Evolutionary conservation across 2,329 filamentous ascomycete genomes (phyloP).

Genomic region (Microsporum canis): DNA sequence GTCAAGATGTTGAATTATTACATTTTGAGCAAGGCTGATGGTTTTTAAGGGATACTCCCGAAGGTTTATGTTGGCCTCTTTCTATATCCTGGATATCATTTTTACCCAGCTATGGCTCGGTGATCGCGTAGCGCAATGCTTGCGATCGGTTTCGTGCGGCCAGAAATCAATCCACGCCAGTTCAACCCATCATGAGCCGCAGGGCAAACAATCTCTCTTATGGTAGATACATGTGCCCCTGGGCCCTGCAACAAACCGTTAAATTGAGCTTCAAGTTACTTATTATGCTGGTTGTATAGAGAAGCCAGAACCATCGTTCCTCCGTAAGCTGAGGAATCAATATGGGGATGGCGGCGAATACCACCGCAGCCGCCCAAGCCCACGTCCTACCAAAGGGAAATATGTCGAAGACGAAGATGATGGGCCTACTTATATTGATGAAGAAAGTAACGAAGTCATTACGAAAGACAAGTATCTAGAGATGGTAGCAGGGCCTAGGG

Average conservation of each 20-base stretch:
- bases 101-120: background rate
- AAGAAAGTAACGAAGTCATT: conserved; percentile 34
- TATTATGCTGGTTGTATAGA: conserved; percentile 16
- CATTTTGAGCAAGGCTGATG: no score
- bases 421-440: conserved; percentile 35
- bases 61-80: background rate
- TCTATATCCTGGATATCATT: background rate
- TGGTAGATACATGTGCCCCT: conserved; percentile 21
- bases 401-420: conserved; percentile 31
- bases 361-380: conserved; percentile 28
- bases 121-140: background rate
- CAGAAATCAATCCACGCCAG: background rate
- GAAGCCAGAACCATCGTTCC: conserved; percentile 33
- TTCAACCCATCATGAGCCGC: background rate
- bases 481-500: conserved; percentile 21
- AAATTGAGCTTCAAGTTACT: background rate
- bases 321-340: conserved; percentile 31
- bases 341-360: conserved; percentile 24
- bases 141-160: background rate
- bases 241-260: background rate
- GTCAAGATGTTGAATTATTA: no score
- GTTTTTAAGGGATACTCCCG: background rate
- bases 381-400: conserved; percentile 28
- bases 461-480: conserved; percentile 35
- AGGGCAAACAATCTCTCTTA: conserved; percentile 32